Evolutionary conservation across 495 filamentous ascomycete genomes (phyloP).

Genomic region (Pyrenopolyporus hunteri): DNA sequence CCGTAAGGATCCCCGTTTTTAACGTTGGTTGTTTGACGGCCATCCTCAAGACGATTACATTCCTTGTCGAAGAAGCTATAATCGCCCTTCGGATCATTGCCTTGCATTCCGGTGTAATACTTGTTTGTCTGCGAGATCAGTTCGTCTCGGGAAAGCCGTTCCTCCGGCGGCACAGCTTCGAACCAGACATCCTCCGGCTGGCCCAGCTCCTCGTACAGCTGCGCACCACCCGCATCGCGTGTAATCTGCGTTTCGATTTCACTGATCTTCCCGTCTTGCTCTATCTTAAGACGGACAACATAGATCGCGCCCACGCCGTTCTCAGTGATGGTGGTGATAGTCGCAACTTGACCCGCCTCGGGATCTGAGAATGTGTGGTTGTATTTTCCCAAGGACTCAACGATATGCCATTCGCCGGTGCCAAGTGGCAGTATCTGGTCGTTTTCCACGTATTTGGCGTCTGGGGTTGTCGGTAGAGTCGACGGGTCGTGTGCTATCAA

Average conservation of each 20-base stretch:
- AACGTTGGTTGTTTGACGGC: constrained; percentile 33
- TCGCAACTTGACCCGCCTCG: constrained; percentile 32
- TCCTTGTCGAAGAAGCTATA: constrained; percentile 39
- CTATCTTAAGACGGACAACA: constrained; percentile 32
- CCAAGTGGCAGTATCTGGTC: constrained; percentile 34
- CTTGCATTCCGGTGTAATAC: constrained; percentile 39
- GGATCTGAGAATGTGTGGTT: constrained; percentile 39
- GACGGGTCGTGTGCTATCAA: constrained; percentile 33
- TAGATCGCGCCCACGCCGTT: constrained; percentile 36
- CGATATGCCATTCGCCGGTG: constrained; percentile 34
- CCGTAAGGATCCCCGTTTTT: constrained; percentile 34
- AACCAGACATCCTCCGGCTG: constrained; percentile 34
- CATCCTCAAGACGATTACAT: constrained; percentile 38
- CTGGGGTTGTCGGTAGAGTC: constrained; percentile 20
- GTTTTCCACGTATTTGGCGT: constrained; percentile 37
- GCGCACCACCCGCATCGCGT: constrained; percentile 23
- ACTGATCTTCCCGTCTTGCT: constrained; percentile 32
- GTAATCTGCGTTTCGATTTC: constrained; percentile 39
- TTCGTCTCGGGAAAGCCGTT: constrained; percentile 28
- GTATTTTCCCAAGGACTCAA: constrained; percentile 33
- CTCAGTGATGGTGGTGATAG: constrained; percentile 35
- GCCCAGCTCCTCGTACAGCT: constrained; percentile 27
- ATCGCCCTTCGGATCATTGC: constrained; percentile 34
- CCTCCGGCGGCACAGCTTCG: constrained; percentile 22
- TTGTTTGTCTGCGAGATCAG: constrained; percentile 35